Conservation (phyloP, 2,329 filamentous ascomycete species). For the Dothistroma pini region DNA sequence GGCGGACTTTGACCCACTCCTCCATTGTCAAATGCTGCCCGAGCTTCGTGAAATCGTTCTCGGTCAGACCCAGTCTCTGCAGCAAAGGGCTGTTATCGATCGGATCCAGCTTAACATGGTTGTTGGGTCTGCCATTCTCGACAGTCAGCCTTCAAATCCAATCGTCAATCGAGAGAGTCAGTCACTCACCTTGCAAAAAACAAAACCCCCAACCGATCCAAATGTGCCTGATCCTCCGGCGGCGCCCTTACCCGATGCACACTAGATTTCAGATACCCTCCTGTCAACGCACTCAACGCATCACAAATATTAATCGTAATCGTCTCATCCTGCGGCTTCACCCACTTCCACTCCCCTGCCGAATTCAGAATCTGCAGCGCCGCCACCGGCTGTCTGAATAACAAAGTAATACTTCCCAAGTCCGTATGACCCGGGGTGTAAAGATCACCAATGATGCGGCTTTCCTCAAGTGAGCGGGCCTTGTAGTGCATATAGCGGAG, state of each 20-base stretch:
- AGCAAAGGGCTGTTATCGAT: slow-evolving; percentile 39
- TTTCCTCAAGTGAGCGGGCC: slow-evolving; percentile 23
- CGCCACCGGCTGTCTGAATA: slow-evolving; percentile 41
- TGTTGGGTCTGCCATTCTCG: slow-evolving; percentile 31
- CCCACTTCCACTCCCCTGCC: slow-evolving; percentile 41
- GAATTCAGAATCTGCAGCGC: slow-evolving; percentile 38
- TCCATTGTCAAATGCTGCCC: slow-evolving; percentile 44
- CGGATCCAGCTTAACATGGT: slow-evolving; percentile 38
- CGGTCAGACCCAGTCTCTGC: slow-evolving; percentile 33
- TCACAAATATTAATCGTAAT: slow-evolving; percentile 42
- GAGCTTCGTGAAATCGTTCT: slow-evolving; percentile 29
- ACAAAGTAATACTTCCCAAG: slow-evolving; percentile 41
- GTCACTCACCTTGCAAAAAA: slow-evolving; percentile 49
- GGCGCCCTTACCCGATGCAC: slow-evolving; percentile 49
- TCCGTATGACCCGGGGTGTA: slow-evolving; percentile 39
- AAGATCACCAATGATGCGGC: slow-evolving; percentile 19
- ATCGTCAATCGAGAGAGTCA: neutral
- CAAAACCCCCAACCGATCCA: slow-evolving; percentile 49
- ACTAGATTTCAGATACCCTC: slow-evolving; percentile 46
- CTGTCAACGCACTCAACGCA: slow-evolving; percentile 38
- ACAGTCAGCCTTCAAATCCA: neutral
- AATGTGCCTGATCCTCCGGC: slow-evolving; percentile 47
- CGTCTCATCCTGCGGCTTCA: slow-evolving; percentile 38
- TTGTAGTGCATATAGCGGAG: slow-evolving; percentile 43
- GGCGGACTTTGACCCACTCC: slow-evolving; percentile 41